Base-by-base conservation (phyloP, 148 eudicot genomes). In the Euryodendron excelsum region DNA sequence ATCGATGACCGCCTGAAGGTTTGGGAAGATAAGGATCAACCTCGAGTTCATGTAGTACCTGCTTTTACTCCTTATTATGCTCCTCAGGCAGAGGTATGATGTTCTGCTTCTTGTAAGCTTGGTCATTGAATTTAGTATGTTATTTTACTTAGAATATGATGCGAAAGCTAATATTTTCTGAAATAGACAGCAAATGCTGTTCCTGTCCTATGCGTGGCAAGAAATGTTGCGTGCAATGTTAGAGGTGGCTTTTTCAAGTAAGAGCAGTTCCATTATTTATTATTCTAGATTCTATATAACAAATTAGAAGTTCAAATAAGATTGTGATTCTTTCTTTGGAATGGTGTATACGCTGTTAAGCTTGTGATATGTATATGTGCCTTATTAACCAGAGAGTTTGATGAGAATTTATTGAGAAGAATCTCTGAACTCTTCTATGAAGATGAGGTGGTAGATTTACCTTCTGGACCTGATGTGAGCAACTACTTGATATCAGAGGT, bases 181-280 rank as follows among this genome's bases (percentile, higher is more conserved):
- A 75, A 48, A 47, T 68, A 96, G 99, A 89, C 87, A 15, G 92
- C 95, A 69, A 90, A 85, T 85, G 91, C 91, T 71, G 95, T 96
- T 79, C 98, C 99, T 27, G 98, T 96, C 78, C 88, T 96, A 7
- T 96, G 99, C 67, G 98, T 96, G 80, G 98, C 97, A 69, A 88
- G 99, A 83, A 96, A 96, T 87, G 98, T 96, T 65, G 99, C 99
- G 27, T 96, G 99, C 89, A 93, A 92, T 84, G 97, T 93, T 55
- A 89, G 99, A 89, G 98, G 93, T 77, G 88, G 99, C 45, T 96
- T 96, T 80, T 96, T 93, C 88, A 96, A 86, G 99, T 93, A 79
- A 88, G 95, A 79, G 67, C 36, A 28, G 27, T 53, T 80, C 30
- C 36, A 23, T n/a, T n/a, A n/a, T n/a, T n/a, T n/a, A n/a, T n/a